Evolutionary conservation across 2,329 filamentous ascomycete genomes (phyloP), one percentile per base, ranked within the genome.

Genomic region (Plenodomus lindquistii): DNA sequence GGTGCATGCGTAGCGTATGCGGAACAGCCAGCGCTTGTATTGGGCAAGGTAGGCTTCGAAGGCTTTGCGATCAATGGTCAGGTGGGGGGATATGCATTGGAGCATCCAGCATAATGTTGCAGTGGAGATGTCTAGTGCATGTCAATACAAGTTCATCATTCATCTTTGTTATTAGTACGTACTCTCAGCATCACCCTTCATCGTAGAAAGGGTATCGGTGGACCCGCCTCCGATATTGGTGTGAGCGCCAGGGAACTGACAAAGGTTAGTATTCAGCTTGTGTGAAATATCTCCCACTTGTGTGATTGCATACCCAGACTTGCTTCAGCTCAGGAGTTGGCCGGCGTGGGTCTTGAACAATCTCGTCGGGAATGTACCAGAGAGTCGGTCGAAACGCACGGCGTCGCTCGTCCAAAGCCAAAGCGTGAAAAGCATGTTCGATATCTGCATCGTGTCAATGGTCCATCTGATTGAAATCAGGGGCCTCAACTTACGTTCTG

Each of bases 31-130:
- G 10, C 67, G 63, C 15, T 73, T 63, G 20, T 74, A 76, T 24
- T 72, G 67, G 1, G 71, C 65, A 47, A 75, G 67, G 43, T 73
- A 69, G 18, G 73, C 62, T 10, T 74, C 52, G 47, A 79, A 69
- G 46, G 75, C 78, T 8, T 70, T 62, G 4, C 67, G 60, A 50
- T 79, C 73, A 46, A 80, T 75, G 44, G 77, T 75, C 34, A 78
- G 66, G 38, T 78, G 72, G 0, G 74, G 73, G 0, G 73, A 66
- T 46, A 81, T 71, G 50, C 80, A 79, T 42, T 78, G 73, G 17
- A 82, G 76, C 80, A 83, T 83, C 80, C 80, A 83, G 2, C 77
- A 77, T 2, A 82, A 67, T 0, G 77, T 73, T 8, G 81, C 77
- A 7, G 78, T 76, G 3, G 77, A 72, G 6, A 79, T 42, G 69